A percentile compares a stretch with the other conserved stretches of the same genome.
These are phyloP conservation scores for Penicillium samsonianum DNA, from an alignment of 495 filamentous ascomycete species.

Conservation along the genomic window DNA sequence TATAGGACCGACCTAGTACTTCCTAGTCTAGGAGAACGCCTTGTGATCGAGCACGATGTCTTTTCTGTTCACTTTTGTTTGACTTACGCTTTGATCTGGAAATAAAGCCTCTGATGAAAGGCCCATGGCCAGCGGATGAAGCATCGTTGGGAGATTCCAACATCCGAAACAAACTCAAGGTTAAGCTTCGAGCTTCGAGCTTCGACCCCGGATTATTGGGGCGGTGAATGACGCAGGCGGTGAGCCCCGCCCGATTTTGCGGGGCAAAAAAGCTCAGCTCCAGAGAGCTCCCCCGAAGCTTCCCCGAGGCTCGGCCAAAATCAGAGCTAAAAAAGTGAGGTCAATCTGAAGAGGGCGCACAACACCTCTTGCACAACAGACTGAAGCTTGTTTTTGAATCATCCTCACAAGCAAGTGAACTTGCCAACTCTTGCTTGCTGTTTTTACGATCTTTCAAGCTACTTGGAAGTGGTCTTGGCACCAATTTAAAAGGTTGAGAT, in stretches of 20 bases:
- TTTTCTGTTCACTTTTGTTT: too few relatives aligned
- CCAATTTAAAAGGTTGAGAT: constrained; percentile 28
- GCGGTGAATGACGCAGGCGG: constrained; percentile 18
- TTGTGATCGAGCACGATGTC: too few relatives aligned
- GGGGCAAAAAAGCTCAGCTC: constrained; percentile 11
- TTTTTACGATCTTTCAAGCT: background rate
- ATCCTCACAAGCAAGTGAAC: background rate
- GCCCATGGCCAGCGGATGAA: background rate
- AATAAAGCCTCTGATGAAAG: background rate
- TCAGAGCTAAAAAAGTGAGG: background rate
- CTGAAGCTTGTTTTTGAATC: background rate
- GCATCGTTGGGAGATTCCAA: background rate
- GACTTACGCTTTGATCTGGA: background rate
- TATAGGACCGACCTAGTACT: background rate
- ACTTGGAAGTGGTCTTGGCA: background rate
- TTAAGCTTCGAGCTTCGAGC: constrained; percentile 10
- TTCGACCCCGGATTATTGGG: constrained; percentile 9
- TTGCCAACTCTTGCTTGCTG: background rate
- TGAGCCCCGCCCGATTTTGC: background rate
- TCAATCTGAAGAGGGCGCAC: background rate
- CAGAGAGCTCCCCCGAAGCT: constrained; percentile 5
- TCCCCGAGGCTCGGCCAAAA: background rate
- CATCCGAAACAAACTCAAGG: constrained; percentile 2
- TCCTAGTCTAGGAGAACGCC: background rate
- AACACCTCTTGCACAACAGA: background rate